These are phyloP conservation scores for Phaeosphaeria sp. DNA, from an alignment of 2,329 filamentous ascomycete species.

Conservation along the genomic window DNA sequence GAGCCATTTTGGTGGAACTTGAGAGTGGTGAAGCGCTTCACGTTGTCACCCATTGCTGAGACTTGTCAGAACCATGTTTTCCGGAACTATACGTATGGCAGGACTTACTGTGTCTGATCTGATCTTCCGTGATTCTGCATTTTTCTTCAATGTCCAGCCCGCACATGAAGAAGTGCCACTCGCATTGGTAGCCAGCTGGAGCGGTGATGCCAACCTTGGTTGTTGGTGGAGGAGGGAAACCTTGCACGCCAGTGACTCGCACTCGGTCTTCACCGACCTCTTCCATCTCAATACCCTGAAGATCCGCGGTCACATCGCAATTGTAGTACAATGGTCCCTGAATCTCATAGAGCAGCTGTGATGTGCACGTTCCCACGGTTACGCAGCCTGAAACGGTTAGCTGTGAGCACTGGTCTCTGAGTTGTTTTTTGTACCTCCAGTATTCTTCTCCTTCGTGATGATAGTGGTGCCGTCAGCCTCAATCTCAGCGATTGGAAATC, in stretches of 20 bases:
- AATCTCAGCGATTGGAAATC: slow-evolving; percentile 33
- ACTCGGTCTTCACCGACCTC: slow-evolving; percentile 57
- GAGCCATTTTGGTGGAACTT: slow-evolving; percentile 42
- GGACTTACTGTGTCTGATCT: slow-evolving; percentile 22
- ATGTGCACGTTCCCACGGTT: slow-evolving; percentile 57
- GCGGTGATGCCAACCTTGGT: slow-evolving; percentile 51
- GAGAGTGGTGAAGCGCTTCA: slow-evolving; percentile 23
- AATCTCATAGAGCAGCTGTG: slow-evolving; percentile 57
- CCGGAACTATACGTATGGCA: not conserved
- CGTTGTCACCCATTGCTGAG: slow-evolving; percentile 32
- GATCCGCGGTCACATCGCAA: slow-evolving; percentile 46
- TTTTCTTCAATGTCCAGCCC: slow-evolving; percentile 40
- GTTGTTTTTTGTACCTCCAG: slow-evolving; percentile 29
- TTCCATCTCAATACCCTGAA: slow-evolving; percentile 20
- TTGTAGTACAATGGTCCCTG: slow-evolving; percentile 57
- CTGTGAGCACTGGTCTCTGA: not conserved
- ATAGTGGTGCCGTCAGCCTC: slow-evolving; percentile 24
- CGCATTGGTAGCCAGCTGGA: slow-evolving; percentile 37
- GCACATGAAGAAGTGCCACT: slow-evolving; percentile 34
- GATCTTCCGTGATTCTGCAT: slow-evolving; percentile 28
- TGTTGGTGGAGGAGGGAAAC: slow-evolving; percentile 55
- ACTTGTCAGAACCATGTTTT: not conserved
- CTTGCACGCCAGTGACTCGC: slow-evolving; percentile 45
- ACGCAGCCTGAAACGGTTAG: slow-evolving; percentile 25
- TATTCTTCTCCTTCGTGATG: slow-evolving; percentile 42